Evolutionary conservation across 2,329 filamentous ascomycete species (phyloP).

Genomic region (Diaporthe humulicola): DNA sequence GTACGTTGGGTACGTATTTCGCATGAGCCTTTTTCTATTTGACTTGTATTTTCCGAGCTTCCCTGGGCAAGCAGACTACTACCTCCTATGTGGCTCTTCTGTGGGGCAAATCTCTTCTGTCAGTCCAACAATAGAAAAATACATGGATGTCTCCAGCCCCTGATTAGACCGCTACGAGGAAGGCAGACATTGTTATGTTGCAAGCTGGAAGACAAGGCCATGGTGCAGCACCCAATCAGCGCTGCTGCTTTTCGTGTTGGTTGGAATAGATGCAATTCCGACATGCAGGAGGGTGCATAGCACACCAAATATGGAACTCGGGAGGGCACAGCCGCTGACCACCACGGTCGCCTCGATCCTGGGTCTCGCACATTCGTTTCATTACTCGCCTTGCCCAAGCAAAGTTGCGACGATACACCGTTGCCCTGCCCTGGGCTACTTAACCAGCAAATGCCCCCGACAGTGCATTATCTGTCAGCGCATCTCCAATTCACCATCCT

Average conservation of each 20-base stretch:
- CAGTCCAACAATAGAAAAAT: neutral
- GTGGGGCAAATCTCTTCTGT: no score
- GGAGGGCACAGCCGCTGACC: conserved; percentile 1
- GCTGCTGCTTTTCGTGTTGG: neutral
- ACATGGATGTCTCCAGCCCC: neutral
- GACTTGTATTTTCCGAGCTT: no score
- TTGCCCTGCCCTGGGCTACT: neutral
- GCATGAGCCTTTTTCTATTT: no score
- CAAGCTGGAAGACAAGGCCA: neutral
- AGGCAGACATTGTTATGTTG: neutral
- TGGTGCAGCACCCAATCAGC: neutral
- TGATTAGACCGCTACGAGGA: neutral
- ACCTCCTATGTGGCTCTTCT: no score
- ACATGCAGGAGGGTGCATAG: neutral
- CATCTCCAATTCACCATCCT: no score
- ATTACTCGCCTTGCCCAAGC: neutral
- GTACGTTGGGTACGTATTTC: no score
- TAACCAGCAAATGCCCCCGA: neutral
- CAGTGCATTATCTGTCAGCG: neutral
- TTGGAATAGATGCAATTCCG: neutral
- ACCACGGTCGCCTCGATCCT: no score
- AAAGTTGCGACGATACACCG: neutral
- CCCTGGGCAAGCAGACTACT: no score
- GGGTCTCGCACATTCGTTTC: neutral
- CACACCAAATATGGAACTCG: neutral